These are phyloP conservation scores for Amphicarpaea edgeworthii DNA, from an alignment of 306 rosid genomes.

Conservation along the genomic window DNA sequence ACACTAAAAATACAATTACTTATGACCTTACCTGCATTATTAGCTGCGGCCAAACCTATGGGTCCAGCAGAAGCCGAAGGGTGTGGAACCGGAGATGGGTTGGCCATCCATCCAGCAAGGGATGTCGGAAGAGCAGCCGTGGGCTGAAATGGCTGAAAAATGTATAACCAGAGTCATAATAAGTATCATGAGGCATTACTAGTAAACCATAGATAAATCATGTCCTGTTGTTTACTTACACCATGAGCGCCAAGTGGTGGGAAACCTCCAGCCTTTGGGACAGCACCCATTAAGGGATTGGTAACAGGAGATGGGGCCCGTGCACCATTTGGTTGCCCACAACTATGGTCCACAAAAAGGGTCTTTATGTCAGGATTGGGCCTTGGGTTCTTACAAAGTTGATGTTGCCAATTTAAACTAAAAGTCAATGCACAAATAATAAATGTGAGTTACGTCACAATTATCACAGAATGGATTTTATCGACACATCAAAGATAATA, in stretches of 20 bases:
- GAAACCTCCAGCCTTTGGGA: slow-evolving; percentile 93
- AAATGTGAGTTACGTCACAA: slow-evolving; percentile 33
- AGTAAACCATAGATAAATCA: slow-evolving; percentile 13
- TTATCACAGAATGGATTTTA: slow-evolving; percentile 23
- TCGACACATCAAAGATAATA: slow-evolving; percentile 21
- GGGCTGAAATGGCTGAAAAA: slow-evolving; percentile 91
- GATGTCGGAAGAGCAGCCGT: slow-evolving; percentile 87
- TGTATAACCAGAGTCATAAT: slow-evolving; percentile 48
- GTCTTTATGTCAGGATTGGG: slow-evolving; percentile 99
- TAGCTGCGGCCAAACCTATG: slow-evolving; percentile 75
- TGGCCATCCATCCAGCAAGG: slow-evolving; percentile 99
- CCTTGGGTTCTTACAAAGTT: slow-evolving; percentile 98
- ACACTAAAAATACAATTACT: background rate
- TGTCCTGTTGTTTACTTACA: slow-evolving; percentile 61
- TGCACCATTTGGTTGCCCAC: slow-evolving; percentile 99
- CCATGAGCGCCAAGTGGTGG: slow-evolving; percentile 95
- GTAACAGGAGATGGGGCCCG: slow-evolving; percentile 99
- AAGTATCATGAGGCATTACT: slow-evolving; percentile 13
- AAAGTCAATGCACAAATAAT: slow-evolving; percentile 45
- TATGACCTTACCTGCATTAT: slow-evolving; percentile 71
- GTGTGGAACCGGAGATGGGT: slow-evolving; percentile 89
- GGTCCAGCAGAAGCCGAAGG: slow-evolving; percentile 97
- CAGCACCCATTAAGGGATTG: slow-evolving; percentile 90
- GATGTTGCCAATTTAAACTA: slow-evolving; percentile 99
- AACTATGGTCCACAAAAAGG: slow-evolving; percentile 94